Evolutionary conservation across 345 rosid genomes (phyloP).

Genomic region (Eucalyptus decipiens): DNA sequence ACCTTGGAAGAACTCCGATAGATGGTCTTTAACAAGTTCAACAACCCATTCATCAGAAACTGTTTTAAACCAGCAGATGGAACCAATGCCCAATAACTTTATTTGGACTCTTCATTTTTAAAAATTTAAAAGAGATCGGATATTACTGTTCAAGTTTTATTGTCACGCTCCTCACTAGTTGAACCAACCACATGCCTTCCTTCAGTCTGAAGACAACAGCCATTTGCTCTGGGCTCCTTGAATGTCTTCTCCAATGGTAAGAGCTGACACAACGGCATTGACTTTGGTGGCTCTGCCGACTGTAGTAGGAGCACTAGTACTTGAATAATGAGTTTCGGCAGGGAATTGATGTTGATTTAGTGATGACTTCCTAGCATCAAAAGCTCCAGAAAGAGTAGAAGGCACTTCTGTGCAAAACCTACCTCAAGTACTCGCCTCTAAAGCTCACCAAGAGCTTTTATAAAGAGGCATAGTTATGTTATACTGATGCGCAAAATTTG

Average conservation of each 20-base stretch:
- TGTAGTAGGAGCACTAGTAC: slow-evolving; percentile 12
- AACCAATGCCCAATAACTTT: too few species aligned
- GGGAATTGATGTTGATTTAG: slow-evolving; percentile 64
- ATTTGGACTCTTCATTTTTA: too few species aligned
- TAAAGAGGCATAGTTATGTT: slow-evolving; percentile 60
- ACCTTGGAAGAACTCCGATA: too few species aligned
- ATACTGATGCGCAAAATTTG: slow-evolving; percentile 64
- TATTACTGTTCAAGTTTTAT: too few species aligned
- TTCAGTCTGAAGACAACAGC: slow-evolving; percentile 63
- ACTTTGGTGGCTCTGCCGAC: slow-evolving; percentile 46
- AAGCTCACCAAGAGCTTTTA: slow-evolving; percentile 96
- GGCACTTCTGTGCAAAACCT: slow-evolving; percentile 90
- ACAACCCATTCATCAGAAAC: too few species aligned
- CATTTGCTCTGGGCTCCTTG: slow-evolving; percentile 75
- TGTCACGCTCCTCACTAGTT: slow-evolving; percentile 54
- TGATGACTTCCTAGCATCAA: slow-evolving; percentile 64
- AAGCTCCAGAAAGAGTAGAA: slow-evolving; percentile 53
- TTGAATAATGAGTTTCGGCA: slow-evolving; percentile 63
- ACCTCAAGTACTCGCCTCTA: slow-evolving; percentile 88
- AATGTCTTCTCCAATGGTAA: slow-evolving; percentile 62
- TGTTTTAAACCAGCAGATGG: too few species aligned
- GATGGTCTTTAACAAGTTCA: too few species aligned
- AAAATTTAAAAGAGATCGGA: too few species aligned
- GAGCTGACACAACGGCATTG: slow-evolving; percentile 70
- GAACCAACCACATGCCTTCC: slow-evolving; percentile 56